phyloP scores from a whole-genome alignment of 2,329 filamentous ascomycete species.

The Aulographum hederae region DNA sequence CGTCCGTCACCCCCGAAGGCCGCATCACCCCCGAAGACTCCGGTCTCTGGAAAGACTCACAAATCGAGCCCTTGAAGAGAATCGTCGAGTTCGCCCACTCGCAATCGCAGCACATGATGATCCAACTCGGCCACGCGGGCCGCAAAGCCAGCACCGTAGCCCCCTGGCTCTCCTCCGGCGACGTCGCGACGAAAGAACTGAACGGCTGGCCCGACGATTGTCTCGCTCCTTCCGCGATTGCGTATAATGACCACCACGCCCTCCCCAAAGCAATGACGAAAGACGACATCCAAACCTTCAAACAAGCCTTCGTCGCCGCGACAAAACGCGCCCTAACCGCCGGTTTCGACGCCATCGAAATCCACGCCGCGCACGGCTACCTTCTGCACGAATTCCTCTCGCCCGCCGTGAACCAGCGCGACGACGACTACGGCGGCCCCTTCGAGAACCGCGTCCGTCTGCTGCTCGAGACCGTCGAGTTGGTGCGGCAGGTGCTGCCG shows the following conservation, averaged over 20 bases:
- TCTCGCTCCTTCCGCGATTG: slow-evolving; percentile 37
- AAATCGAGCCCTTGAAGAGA: slow-evolving; percentile 52
- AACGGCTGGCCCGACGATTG: slow-evolving; percentile 38
- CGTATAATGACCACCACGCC: slow-evolving; percentile 44
- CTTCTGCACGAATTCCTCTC: slow-evolving; percentile 53
- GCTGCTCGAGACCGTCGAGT: slow-evolving; percentile 46
- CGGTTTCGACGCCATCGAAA: slow-evolving; percentile 63
- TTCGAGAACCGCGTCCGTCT: slow-evolving; percentile 57
- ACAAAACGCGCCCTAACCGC: slow-evolving; percentile 34
- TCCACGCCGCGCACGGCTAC: slow-evolving; percentile 69
- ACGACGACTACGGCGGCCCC: slow-evolving; percentile 47
- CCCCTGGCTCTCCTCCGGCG: slow-evolving; percentile 41
- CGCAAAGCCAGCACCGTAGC: slow-evolving; percentile 40
- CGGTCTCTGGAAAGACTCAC: slow-evolving; percentile 71
- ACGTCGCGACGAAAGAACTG: slow-evolving; percentile 34
- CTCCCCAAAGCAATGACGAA: slow-evolving; percentile 49
- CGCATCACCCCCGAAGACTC: slow-evolving; percentile 66
- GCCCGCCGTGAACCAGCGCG: slow-evolving; percentile 51
- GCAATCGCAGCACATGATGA: slow-evolving; percentile 57
- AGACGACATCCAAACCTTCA: slow-evolving; percentile 47
- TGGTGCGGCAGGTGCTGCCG: slow-evolving; percentile 44
- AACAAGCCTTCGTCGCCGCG: slow-evolving; percentile 43
- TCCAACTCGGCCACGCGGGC: slow-evolving; percentile 72
- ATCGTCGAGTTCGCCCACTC: slow-evolving; percentile 65
- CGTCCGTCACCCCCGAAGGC: slow-evolving; percentile 54